phyloP scores from a whole-genome alignment of 1,284 basidiomycete genomes.

The Marasmius oreades region DNA sequence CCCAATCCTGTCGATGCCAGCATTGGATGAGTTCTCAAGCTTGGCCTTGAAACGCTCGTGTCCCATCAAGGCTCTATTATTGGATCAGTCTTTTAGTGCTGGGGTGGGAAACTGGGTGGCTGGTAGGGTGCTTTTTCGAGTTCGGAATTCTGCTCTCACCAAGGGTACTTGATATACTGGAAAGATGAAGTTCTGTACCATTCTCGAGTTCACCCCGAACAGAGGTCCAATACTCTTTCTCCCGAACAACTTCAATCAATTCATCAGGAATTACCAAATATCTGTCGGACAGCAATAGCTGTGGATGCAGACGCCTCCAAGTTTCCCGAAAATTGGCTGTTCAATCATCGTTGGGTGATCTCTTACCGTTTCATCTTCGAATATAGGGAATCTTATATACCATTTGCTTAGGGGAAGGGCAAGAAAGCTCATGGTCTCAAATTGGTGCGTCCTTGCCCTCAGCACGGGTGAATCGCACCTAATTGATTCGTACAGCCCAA shows the following conservation, averaged over 20 bases:
- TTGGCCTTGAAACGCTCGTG: conserved; percentile 57
- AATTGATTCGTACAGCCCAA: conserved; percentile 45
- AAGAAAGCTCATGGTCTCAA: conserved; percentile 53
- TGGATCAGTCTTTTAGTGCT: conserved; percentile 80
- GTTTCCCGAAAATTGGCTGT: conserved; percentile 75
- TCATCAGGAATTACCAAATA: conserved; percentile 52
- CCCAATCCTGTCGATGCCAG: conserved; percentile 72
- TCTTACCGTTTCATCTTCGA: background rate
- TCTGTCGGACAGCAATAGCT: conserved; percentile 64
- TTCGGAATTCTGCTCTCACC: conserved; percentile 5
- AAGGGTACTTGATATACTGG: background rate
- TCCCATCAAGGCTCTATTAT: conserved; percentile 75
- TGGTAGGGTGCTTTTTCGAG: conserved; percentile 38
- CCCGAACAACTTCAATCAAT: conserved; percentile 49
- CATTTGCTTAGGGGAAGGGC: conserved; percentile 37
- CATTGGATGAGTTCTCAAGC: conserved; percentile 51
- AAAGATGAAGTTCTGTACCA: conserved; percentile 81
- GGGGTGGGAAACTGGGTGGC: conserved; percentile 87
- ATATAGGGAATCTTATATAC: conserved; percentile 7
- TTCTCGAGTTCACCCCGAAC: conserved; percentile 72
- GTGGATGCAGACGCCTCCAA: conserved; percentile 70
- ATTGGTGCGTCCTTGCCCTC: conserved; percentile 40
- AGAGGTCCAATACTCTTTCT: conserved; percentile 58
- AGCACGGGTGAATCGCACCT: conserved; percentile 6
- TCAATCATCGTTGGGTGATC: conserved; percentile 61